These are phyloP conservation scores for Moricandia arvensis DNA, from an alignment of 345 rosid species.

Conservation along the genomic window DNA sequence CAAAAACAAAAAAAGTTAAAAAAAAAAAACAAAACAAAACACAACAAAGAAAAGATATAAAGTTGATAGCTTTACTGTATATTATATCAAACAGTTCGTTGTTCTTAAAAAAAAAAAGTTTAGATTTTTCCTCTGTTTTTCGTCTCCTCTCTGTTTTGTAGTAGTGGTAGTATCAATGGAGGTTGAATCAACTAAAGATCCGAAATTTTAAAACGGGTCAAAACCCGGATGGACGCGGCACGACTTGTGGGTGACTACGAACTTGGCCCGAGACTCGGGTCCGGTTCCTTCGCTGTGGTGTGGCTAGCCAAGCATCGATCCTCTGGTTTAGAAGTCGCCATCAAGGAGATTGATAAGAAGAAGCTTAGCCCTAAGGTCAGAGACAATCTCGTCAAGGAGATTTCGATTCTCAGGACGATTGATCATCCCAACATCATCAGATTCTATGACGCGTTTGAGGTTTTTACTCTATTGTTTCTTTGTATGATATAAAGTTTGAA, in stretches of 20 bases:
- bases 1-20: neutral
- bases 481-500: neutral
- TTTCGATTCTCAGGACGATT: slow-evolving; percentile 74
- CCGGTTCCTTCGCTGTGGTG: slow-evolving; percentile 78
- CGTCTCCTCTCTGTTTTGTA: neutral
- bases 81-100: slow-evolving; percentile 18
- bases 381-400: slow-evolving; percentile 67
- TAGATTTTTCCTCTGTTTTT: slow-evolving; percentile 8
- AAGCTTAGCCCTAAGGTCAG: slow-evolving; percentile 58
- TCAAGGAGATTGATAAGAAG: slow-evolving; percentile 78
- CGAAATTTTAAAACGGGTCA: slow-evolving; percentile 30
- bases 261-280: slow-evolving; percentile 68
- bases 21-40: neutral
- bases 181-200: slow-evolving; percentile 25
- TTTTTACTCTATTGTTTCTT: slow-evolving; percentile 16
- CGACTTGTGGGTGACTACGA: slow-evolving; percentile 59
- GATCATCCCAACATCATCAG: slow-evolving; percentile 66
- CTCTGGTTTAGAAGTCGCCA: slow-evolving; percentile 55
- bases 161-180: slow-evolving; percentile 26
- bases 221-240: slow-evolving; percentile 46
- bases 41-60: neutral
- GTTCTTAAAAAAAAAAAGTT: slow-evolving; percentile 7
- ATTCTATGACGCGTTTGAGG: slow-evolving; percentile 55
- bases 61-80: slow-evolving; percentile 24
- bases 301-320: slow-evolving; percentile 61